Percentiles rank a stretch among this genome's conserved stretches.
These are phyloP conservation scores for Dactylis glomerata DNA, from an alignment of 176 grass and related monocot genomes.

Conservation along the genomic window DNA sequence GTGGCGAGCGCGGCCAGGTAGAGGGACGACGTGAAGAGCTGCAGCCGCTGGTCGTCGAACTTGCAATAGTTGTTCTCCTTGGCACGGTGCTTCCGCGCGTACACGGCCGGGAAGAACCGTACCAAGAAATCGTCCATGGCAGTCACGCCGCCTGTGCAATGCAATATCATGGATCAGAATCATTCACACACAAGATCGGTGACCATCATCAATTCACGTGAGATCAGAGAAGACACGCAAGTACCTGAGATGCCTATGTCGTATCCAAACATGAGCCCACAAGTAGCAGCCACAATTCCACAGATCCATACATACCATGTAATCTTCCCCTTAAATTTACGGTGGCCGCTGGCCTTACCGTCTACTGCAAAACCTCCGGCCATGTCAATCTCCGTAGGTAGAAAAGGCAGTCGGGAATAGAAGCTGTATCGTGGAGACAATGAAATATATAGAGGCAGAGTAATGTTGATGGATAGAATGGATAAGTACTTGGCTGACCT, in stretches of 20 bases:
- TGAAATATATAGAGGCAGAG: too few species aligned
- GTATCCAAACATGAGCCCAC: constrained; percentile 68
- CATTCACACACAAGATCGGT: not conserved
- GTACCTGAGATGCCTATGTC: constrained; percentile 68
- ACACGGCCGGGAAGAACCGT: not conserved
- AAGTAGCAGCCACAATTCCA: not conserved
- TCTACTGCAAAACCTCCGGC: not conserved
- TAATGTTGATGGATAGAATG: too few species aligned
- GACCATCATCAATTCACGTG: not conserved
- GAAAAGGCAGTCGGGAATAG: too few species aligned
- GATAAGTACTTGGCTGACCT: too few species aligned
- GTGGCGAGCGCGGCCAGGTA: not conserved
- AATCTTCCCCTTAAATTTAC: not conserved
- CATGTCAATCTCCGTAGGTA: not conserved
- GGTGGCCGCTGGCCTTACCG: not conserved
- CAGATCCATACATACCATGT: not conserved
- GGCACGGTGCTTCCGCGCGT: not conserved
- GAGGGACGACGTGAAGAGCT: not conserved
- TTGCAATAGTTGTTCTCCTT: not conserved
- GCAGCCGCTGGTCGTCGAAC: not conserved
- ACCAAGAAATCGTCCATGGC: not conserved
- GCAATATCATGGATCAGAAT: not conserved
- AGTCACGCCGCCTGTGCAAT: not conserved
- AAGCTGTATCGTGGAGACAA: too few species aligned
- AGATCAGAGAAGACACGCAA: not conserved